These are phyloP conservation scores for Arabidopsis thaliana DNA, from an alignment of 345 rosid genomes.

Conservation along the genomic window DNA sequence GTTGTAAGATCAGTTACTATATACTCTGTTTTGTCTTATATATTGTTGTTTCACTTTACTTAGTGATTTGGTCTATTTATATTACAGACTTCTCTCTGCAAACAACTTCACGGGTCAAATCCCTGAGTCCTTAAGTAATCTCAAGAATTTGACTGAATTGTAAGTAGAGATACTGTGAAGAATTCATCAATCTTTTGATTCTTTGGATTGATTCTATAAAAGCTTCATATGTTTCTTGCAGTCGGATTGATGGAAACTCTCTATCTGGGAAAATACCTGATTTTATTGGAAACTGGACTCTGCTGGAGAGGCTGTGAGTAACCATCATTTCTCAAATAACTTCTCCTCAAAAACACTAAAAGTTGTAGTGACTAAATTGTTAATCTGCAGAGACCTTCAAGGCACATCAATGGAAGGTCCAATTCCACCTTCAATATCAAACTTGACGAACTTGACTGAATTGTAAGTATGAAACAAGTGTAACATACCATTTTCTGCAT, in stretches of 20 bases:
- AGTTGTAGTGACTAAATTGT: not conserved
- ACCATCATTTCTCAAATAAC: not conserved
- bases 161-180: slow-evolving; percentile 48
- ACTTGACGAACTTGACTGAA: slow-evolving; percentile 51
- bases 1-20: slow-evolving; percentile 53
- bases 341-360: not conserved
- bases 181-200: not conserved
- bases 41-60: not conserved
- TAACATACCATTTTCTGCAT: not conserved
- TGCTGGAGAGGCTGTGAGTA: slow-evolving; percentile 63
- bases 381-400: slow-evolving; percentile 63
- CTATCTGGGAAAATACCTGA: slow-evolving; percentile 80
- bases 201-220: not conserved
- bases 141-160: slow-evolving; percentile 75
- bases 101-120: slow-evolving; percentile 76
- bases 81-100: slow-evolving; percentile 66
- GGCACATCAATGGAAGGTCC: slow-evolving; percentile 93
- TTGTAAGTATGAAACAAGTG: slow-evolving; percentile 56
- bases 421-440: slow-evolving; percentile 69
- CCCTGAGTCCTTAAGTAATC: slow-evolving; percentile 68
- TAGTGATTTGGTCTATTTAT: slow-evolving; percentile 16
- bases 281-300: slow-evolving; percentile 85
- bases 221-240: slow-evolving; percentile 40
- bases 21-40: not conserved
- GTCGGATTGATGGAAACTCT: slow-evolving; percentile 78